Conservation (phyloP, 2,329 filamentous ascomycete species). For the Fusarium burgessii region DNA sequence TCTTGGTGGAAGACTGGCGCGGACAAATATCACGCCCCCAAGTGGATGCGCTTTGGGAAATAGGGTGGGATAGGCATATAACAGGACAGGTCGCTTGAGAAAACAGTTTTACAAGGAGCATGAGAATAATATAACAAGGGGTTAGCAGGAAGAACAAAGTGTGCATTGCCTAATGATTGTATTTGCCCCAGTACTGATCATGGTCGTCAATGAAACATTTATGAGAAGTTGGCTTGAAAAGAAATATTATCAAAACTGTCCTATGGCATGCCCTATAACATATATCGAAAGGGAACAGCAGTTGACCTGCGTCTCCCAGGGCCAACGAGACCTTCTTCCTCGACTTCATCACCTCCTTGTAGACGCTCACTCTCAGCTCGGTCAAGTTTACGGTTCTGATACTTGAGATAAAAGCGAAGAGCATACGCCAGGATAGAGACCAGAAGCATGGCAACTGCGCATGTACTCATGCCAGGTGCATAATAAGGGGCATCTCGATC, state of each 20-base stretch:
- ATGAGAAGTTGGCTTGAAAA: neutral
- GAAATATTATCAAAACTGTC: neutral
- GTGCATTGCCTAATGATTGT: constrained; percentile 22
- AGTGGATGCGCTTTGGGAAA: constrained; percentile 49
- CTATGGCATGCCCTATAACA: constrained; percentile 60
- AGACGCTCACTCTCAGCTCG: constrained; percentile 46
- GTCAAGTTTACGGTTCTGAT: constrained; percentile 63
- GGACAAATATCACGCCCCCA: constrained; percentile 49
- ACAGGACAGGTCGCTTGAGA: neutral
- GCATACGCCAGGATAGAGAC: constrained; percentile 68
- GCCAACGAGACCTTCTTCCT: constrained; percentile 57
- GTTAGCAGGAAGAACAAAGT: constrained; percentile 27
- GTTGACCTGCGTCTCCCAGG: constrained; percentile 40
- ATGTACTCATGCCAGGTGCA: constrained; percentile 70
- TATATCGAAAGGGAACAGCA: constrained; percentile 57
- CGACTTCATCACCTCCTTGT: constrained; percentile 45
- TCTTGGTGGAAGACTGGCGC: constrained; percentile 55
- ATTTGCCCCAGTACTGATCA: neutral
- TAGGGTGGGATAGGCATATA: neutral
- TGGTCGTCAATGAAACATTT: neutral
- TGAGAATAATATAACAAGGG: constrained; percentile 20
- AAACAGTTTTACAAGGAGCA: neutral
- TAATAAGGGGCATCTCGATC: constrained; percentile 71
- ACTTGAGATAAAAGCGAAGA: constrained; percentile 65
- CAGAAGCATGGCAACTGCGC: constrained; percentile 70